phyloP scores from a whole-genome alignment of 1,284 basidiomycete genomes.

The Irpex sp. region DNA sequence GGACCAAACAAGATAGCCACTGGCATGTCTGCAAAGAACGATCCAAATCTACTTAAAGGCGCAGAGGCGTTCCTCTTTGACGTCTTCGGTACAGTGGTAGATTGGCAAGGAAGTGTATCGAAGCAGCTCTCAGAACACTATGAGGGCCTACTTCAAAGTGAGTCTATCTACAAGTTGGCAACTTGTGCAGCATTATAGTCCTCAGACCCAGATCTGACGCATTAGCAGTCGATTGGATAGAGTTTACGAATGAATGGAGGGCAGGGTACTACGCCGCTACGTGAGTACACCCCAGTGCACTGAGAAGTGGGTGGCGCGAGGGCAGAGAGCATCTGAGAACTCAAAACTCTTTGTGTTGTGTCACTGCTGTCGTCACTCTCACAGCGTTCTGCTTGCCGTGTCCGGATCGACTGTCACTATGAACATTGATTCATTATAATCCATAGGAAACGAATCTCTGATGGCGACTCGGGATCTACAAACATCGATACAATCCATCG shows the following conservation, averaged over 20 bases:
- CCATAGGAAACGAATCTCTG: conserved; percentile 33
- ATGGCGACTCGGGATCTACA: conserved; percentile 41
- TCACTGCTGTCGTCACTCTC: too few species aligned
- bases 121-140: conserved; percentile 32
- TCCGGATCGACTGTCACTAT: neutral
- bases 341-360: too few species aligned
- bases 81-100: conserved; percentile 61
- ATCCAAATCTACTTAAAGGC: conserved; percentile 12
- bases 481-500: conserved; percentile 58
- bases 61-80: conserved; percentile 61
- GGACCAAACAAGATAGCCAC: neutral
- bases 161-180: neutral
- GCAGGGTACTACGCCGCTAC: conserved; percentile 43
- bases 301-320: too few species aligned
- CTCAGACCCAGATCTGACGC: neutral
- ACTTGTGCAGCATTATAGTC: neutral
- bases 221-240: conserved; percentile 35
- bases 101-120: conserved; percentile 52
- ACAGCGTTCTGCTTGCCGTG: neutral
- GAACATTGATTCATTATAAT: conserved; percentile 1
- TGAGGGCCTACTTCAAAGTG: conserved; percentile 21
- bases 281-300: conserved; percentile 30
- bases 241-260: conserved; percentile 57
- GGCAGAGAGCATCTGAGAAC: too few species aligned
- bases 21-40: neutral